phyloP scores from a whole-genome alignment of 1,284 basidiomycete species.

The Serendipita sp. region DNA sequence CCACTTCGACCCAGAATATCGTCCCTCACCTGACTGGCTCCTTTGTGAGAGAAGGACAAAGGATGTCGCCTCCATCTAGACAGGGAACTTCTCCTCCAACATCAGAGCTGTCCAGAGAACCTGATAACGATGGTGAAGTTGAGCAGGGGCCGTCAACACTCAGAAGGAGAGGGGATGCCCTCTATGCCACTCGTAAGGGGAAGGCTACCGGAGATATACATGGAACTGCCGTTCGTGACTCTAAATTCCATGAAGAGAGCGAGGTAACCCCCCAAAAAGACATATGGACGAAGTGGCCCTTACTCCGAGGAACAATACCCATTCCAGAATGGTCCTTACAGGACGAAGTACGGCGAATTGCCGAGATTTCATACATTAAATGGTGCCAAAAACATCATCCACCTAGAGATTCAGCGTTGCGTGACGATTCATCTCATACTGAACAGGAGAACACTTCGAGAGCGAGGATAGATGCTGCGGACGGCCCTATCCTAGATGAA shows the following conservation, averaged over 20 bases:
- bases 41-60: neutral
- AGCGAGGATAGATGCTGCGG: conserved; percentile 21
- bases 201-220: conserved; percentile 16
- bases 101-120: neutral
- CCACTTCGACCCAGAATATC: conserved; percentile 39
- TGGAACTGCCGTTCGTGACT: conserved; percentile 2
- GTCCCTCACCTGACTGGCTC: conserved; percentile 28
- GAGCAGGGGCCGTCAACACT: conserved; percentile 9
- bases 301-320: conserved; percentile 38
- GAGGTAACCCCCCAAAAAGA: conserved; percentile 9
- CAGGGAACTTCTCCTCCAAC: neutral
- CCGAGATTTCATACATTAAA: neutral
- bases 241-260: conserved; percentile 5
- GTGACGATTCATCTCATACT: neutral
- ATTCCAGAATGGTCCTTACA: conserved; percentile 44
- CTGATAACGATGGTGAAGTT: neutral
- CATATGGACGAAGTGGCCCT: conserved; percentile 51
- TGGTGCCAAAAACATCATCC: neutral
- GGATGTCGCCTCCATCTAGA: no score
- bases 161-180: neutral
- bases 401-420: neutral
- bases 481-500: conserved; percentile 19
- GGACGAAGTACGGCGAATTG: conserved; percentile 34
- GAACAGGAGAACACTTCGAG: neutral
- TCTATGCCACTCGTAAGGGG: conserved; percentile 2